Evolutionary conservation across 331 rosid genomes (phyloP).

Genomic region (Prunus yedoensis): DNA sequence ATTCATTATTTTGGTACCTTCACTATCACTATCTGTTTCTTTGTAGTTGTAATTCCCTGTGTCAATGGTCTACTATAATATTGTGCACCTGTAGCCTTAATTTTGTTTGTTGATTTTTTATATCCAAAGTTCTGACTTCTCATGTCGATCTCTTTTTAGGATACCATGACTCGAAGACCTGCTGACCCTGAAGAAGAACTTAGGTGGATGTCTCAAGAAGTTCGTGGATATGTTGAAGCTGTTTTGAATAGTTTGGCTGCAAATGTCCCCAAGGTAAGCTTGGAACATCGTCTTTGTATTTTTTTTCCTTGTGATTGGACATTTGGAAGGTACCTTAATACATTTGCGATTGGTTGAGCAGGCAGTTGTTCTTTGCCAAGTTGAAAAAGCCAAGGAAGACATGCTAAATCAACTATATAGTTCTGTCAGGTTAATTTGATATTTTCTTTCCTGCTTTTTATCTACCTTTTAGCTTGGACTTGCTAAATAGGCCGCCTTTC

Average conservation of each 20-base stretch:
- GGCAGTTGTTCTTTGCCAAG: slow-evolving; percentile 99
- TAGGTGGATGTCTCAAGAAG: slow-evolving; percentile 99
- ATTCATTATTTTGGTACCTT: not conserved
- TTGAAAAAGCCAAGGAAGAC: slow-evolving; percentile 98
- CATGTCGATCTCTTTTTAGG: slow-evolving; percentile 38
- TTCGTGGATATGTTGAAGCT: slow-evolving; percentile 99
- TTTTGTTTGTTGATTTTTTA: too few relatives aligned
- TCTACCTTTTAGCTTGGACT: not conserved
- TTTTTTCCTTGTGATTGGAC: not conserved
- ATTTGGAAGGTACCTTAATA: not conserved
- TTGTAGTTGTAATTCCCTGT: not conserved
- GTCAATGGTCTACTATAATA: not conserved
- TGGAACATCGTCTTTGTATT: slow-evolving; percentile 3
- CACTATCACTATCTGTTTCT: not conserved
- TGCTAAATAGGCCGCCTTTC: not conserved
- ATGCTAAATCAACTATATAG: slow-evolving; percentile 97
- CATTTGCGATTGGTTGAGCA: slow-evolving; percentile 43
- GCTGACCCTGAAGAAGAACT: slow-evolving; percentile 99
- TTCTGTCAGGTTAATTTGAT: slow-evolving; percentile 66
- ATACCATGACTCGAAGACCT: slow-evolving; percentile 88
- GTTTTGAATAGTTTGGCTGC: slow-evolving; percentile 99
- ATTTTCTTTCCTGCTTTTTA: slow-evolving; percentile 9
- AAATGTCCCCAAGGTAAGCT: slow-evolving; percentile 90
- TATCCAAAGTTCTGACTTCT: not conserved
- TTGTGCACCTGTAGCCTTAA: not conserved